Conservation (phyloP, 805 yeast genomes). For the Candida easanensis region DNA sequence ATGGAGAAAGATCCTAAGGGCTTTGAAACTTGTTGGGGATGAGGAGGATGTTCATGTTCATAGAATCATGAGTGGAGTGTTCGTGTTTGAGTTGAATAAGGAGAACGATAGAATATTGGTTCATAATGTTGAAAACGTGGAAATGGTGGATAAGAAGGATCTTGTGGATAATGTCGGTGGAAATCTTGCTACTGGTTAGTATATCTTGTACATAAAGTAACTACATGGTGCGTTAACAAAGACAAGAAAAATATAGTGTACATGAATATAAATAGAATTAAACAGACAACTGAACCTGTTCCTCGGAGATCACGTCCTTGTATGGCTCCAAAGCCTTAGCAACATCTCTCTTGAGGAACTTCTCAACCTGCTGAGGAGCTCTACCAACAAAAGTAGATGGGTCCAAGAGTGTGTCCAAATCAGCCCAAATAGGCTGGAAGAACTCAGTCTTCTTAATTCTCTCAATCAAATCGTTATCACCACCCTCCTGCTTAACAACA, state of each 20-base stretch:
- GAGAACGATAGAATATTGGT: constrained; percentile 53
- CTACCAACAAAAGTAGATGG: constrained; percentile 97
- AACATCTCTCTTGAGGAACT: constrained; percentile 83
- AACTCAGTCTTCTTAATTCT: constrained; percentile 74
- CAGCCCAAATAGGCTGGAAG: constrained; percentile 85
- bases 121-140: constrained; percentile 67
- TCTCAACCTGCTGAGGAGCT: constrained; percentile 97
- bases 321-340: constrained; percentile 75
- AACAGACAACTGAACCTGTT: constrained; percentile 77
- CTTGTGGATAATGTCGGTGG: constrained; percentile 11
- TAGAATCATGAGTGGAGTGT: constrained; percentile 45
- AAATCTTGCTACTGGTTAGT: constrained; percentile 7
- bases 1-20: constrained; percentile 4
- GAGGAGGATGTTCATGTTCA: constrained; percentile 5
- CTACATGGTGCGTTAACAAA: too few species aligned
- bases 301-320: constrained; percentile 54
- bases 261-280: constrained; percentile 28
- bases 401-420: constrained; percentile 77
- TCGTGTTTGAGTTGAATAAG: constrained; percentile 61
- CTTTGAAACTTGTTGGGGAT: not conserved
- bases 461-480: constrained; percentile 95
- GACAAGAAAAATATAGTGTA: too few species aligned
- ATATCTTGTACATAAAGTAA: not conserved
- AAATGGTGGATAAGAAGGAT: constrained; percentile 46
- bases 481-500: constrained; percentile 97